Conservation (phyloP, 768 basidiomycete genomes). For the Clitopilus hobsonii region DNA sequence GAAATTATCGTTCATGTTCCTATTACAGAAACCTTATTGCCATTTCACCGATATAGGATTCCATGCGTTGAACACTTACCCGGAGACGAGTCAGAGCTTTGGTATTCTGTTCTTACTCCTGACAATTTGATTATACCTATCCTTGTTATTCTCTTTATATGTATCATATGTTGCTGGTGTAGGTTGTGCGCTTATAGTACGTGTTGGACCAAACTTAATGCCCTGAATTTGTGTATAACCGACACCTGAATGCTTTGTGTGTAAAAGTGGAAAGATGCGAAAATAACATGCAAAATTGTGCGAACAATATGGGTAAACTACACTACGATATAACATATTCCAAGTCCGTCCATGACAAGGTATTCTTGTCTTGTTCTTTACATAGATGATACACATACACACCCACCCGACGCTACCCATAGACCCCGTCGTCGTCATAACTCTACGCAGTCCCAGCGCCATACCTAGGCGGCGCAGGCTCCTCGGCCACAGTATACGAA, state of each 20-base stretch:
- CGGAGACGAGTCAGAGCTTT: neutral
- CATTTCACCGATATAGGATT: neutral
- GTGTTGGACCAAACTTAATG: neutral
- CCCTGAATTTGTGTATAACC: neutral
- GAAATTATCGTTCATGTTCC: no score
- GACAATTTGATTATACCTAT: neutral
- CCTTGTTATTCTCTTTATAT: neutral
- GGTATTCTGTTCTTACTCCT: neutral
- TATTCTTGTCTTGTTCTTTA: no score
- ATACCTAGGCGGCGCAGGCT: slow-evolving; percentile 14
- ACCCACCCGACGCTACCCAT: no score
- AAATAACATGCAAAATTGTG: neutral
- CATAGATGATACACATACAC: no score
- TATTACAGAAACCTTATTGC: neutral
- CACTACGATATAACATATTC: no score
- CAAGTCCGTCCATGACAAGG: no score
- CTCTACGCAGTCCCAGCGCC: neutral
- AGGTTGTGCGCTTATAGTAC: neutral
- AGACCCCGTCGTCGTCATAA: no score
- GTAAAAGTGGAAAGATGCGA: no score
- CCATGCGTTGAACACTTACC: neutral
- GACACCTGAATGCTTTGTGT: no score
- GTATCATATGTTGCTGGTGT: neutral
- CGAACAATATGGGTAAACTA: no score
- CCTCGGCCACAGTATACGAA: slow-evolving; percentile 6